Evolutionary conservation across 2,329 filamentous ascomycete species (phyloP), one percentile per base, ranked within the genome.

Genomic region (Ceratocystis alfenasii): DNA sequence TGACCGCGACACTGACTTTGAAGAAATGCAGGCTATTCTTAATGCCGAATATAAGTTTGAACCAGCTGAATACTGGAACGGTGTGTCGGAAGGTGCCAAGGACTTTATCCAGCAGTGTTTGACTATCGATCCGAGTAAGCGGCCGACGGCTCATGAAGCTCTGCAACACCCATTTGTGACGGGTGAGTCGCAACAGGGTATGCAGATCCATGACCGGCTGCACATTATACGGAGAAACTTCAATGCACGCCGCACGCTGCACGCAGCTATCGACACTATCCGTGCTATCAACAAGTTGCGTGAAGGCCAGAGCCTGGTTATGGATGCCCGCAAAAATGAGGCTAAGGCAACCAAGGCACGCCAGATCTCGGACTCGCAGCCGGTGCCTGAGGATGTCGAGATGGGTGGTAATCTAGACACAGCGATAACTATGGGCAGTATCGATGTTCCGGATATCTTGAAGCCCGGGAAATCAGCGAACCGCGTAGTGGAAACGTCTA

Each of bases 1-100:
- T 75, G 94, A 99, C 77, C 88, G 94, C 66, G 94, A 97, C 76
- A 93, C 87, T 71, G 96, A 99, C 76, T 87, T 97, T 73, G 94
- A 99, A 78, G 94, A 99, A 78, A 97, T 99, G 93, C 93, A 97
- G 78, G 94, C 94, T 71, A 99, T 99, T 74, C 84, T 97, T 66
- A 89, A 91, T 69, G 94, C 94, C 68, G 93, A 97, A 78, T 99
- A 97, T 80, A 89, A 86, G 73, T 99, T 97, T 76, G 93, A 90
- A 3, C 94, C 94, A 1, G 78, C 89, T 68, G 93, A 96, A 74
- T 97, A 97, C 81, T 99, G 94, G 94, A 88, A 92, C 69, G 90
- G 90, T 68, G 93, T 99, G 69, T 95, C 90, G 28, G 81, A 87
- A 64, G 83, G 85, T 62, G 89, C 93, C 53, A 89, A 95, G 72